Base-by-base conservation (phyloP, 768 basidiomycete species). In the Tricholoma furcatifolium region DNA sequence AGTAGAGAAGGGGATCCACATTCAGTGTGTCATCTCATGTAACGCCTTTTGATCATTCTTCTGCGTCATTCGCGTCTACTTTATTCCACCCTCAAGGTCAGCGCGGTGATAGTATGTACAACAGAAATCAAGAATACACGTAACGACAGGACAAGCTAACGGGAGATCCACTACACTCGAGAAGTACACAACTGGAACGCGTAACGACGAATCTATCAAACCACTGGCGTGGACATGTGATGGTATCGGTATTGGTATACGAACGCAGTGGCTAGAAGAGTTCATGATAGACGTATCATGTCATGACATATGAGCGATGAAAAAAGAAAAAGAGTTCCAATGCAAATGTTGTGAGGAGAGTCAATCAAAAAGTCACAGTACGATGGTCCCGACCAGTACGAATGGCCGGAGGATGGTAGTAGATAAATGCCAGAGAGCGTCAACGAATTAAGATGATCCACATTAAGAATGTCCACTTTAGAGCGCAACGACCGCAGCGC, bases 401-500 rank as follows among this genome's bases (percentile, higher is more conserved):
- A 27, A 27, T 4, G 27, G 27, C 27, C 27, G 3, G 7, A 7
- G 27, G 27, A 27, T 27, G 27, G 7, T 4, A 27, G 27, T 3
- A 27, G n/a, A n/a, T n/a, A 27, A 27, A 27, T 7, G 27, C 27
- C 27, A 7, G 27, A 7, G 27, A 27, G 27, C 7, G 27, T 27
- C 27, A 27, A 27, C 27, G 27, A 27, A 27, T 27, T 27, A 27
- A 27, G 27, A 27, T 7, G 27, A 27, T 27, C 4, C 27, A 27
- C 27, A 27, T 27, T 27, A 27, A 3, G n/a, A n/a, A 27, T 3
- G 17, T 46, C 21, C 23, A 41, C 31, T 20, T 70, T 68, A 84
- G 60, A 83, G 71, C 0, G 66, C 67, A 41, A 78, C 68, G 53
- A 75, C 60, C 12, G 65, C 78, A 20, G 70, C 79, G 35, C 83